Conservation (phyloP, 192 early-diverging fungal species). For the Gonapodya prolifera region DNA sequence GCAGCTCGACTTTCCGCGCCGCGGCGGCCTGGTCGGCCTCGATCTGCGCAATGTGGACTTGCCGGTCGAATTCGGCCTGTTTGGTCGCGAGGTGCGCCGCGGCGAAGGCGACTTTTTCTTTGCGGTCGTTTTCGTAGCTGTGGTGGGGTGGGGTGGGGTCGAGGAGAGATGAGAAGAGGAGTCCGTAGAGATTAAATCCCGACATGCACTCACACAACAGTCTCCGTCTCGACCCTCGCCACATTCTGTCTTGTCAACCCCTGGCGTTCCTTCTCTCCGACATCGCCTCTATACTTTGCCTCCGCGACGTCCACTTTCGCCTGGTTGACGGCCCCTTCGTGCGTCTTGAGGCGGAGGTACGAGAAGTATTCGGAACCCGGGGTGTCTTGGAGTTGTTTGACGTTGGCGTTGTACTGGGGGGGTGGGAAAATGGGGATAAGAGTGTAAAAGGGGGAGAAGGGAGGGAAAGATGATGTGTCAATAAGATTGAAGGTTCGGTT, state of each 20-base stretch:
- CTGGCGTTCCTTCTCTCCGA: slow-evolving; percentile 34
- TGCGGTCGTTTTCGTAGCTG: slow-evolving; percentile 32
- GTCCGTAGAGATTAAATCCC: too few species aligned
- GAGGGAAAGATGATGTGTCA: too few species aligned
- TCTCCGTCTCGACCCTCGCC: slow-evolving; percentile 24
- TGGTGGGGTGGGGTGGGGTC: too few species aligned
- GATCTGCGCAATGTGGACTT: slow-evolving; percentile 32
- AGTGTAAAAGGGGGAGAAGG: too few species aligned
- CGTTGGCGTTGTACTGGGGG: slow-evolving; percentile 46
- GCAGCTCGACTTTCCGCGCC: slow-evolving; percentile 25
- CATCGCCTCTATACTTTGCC: slow-evolving; percentile 26
- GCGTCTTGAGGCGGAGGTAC: slow-evolving; percentile 33
- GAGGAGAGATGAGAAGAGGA: too few species aligned
- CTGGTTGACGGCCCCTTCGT: slow-evolving; percentile 40
- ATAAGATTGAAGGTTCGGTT: too few species aligned
- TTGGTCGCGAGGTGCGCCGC: slow-evolving; percentile 21
- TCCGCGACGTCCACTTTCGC: slow-evolving; percentile 44
- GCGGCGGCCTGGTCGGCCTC: slow-evolving; percentile 30
- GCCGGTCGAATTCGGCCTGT: slow-evolving; percentile 17
- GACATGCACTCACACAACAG: too few species aligned
- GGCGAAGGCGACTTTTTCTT: slow-evolving; percentile 24
- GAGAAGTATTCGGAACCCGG: slow-evolving; percentile 38
- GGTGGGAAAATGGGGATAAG: too few species aligned
- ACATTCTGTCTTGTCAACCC: slow-evolving; percentile 28
- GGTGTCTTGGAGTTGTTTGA: slow-evolving; percentile 36